Evolutionary conservation across 495 filamentous ascomycete species (phyloP).

Genomic region (Aspergillus mulundensis): DNA sequence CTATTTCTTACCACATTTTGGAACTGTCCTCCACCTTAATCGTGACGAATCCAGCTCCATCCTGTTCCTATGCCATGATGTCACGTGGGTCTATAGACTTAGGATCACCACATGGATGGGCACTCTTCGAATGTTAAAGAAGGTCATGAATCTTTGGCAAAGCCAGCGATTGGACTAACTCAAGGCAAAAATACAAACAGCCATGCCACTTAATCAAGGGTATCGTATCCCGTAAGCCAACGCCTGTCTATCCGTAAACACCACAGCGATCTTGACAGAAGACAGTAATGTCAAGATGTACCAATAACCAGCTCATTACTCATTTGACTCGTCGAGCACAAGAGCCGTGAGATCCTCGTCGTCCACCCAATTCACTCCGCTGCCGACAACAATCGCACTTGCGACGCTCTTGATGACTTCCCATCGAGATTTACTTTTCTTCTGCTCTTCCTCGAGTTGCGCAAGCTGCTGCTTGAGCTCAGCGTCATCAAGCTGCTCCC

Average conservation of each 20-base stretch:
- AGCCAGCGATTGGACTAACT: not conserved
- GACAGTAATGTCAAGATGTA: not conserved
- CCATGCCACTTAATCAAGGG: constrained; percentile 8
- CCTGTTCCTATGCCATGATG: constrained; percentile 17
- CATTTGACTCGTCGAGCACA: constrained; percentile 70
- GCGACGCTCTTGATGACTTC: constrained; percentile 70
- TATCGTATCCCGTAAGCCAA: constrained; percentile 9
- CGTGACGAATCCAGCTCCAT: not conserved
- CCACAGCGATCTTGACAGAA: not conserved
- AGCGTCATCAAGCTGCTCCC: constrained; percentile 46
- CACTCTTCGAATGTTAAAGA: not conserved
- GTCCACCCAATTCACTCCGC: constrained; percentile 77
- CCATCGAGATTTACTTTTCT: constrained; percentile 58
- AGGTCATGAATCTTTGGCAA: not conserved
- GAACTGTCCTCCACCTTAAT: not conserved
- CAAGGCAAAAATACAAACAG: not conserved
- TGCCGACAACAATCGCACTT: constrained; percentile 72
- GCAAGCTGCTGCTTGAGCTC: constrained; percentile 50
- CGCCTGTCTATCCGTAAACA: constrained; percentile 11
- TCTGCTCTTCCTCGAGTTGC: constrained; percentile 52
- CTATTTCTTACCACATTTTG: not conserved
- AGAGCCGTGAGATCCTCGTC: constrained; percentile 65
- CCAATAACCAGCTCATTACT: constrained; percentile 25
- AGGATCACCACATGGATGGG: not conserved
- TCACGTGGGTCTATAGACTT: constrained; percentile 23